These are phyloP conservation scores for Backusella macrospora DNA, from an alignment of 192 early-diverging fungal species.

Conservation along the genomic window DNA sequence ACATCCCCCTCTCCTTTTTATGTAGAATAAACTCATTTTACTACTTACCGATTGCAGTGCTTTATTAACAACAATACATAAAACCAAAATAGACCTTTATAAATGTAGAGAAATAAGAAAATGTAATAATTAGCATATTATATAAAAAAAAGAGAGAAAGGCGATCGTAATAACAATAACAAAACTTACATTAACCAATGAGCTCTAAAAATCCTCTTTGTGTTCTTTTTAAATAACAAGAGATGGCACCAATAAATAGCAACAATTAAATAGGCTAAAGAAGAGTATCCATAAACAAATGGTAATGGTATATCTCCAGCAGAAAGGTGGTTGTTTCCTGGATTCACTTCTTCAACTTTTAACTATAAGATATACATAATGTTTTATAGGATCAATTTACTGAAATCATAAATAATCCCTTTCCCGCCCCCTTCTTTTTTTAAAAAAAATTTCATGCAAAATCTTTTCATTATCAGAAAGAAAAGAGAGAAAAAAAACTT, in stretches of 20 bases:
- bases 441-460: no score
- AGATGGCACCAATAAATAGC: constrained; percentile 39
- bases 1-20: neutral
- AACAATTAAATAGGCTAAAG: constrained; percentile 42
- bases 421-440: neutral
- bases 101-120: neutral
- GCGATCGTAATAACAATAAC: no score
- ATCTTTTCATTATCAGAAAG: no score
- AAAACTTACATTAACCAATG: constrained; percentile 54
- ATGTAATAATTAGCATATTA: no score
- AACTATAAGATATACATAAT: constrained; percentile 33
- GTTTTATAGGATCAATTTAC: neutral
- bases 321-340: constrained; percentile 49
- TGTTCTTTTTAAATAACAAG: constrained; percentile 38
- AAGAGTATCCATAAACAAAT: constrained; percentile 43
- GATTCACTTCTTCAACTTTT: constrained; percentile 51
- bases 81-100: constrained; percentile 44
- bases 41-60: constrained; percentile 50
- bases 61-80: constrained; percentile 55
- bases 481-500: neutral
- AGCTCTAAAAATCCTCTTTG: constrained; percentile 49
- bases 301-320: constrained; percentile 58
- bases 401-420: neutral
- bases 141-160: no score
- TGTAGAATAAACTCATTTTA: neutral